phyloP scores from a whole-genome alignment of 140 eudicot genomes.

The Cichorium intybus region DNA sequence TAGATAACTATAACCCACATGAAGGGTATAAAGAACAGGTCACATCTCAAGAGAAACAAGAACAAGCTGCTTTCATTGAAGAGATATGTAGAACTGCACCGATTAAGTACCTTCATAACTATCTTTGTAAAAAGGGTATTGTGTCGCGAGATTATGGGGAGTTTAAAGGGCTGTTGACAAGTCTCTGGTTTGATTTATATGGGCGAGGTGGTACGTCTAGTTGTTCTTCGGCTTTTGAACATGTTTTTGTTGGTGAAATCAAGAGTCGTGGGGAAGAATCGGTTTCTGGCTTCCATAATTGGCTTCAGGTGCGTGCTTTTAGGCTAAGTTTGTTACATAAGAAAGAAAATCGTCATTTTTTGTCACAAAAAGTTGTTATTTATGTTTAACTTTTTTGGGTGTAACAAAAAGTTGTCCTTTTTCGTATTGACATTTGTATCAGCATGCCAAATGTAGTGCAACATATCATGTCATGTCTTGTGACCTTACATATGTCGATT shows the following conservation, averaged over 20 bases:
- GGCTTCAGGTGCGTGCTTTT: conserved; percentile 78
- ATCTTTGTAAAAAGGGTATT: conserved; percentile 50
- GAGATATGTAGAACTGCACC: conserved; percentile 98
- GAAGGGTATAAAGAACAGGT: conserved; percentile 82
- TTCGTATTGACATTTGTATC: no score
- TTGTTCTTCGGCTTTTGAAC: conserved; percentile 93
- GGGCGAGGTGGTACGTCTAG: conserved; percentile 91
- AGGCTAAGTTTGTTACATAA: no score
- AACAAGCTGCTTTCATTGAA: conserved; percentile 83
- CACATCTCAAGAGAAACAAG: conserved; percentile 82
- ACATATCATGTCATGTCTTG: no score
- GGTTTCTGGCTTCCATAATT: conserved; percentile 97
- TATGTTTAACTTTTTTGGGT: no score
- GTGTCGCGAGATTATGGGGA: conserved; percentile 45
- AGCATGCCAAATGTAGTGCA: no score
- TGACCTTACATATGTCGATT: no score
- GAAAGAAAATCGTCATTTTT: no score
- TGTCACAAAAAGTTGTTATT: no score
- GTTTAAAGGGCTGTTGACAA: conserved; percentile 56
- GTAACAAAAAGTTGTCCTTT: no score
- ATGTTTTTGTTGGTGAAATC: conserved; percentile 97
- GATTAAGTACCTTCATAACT: conserved; percentile 69
- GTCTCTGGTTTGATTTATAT: conserved; percentile 89
- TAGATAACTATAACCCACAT: conserved; percentile 92
- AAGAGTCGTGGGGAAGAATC: conserved; percentile 68